A percentile compares a stretch with the other conserved stretches of the same genome.
Conservation (phyloP, 2,329 filamentous ascomycete species). For the Parastagonospora nodorum region DNA sequence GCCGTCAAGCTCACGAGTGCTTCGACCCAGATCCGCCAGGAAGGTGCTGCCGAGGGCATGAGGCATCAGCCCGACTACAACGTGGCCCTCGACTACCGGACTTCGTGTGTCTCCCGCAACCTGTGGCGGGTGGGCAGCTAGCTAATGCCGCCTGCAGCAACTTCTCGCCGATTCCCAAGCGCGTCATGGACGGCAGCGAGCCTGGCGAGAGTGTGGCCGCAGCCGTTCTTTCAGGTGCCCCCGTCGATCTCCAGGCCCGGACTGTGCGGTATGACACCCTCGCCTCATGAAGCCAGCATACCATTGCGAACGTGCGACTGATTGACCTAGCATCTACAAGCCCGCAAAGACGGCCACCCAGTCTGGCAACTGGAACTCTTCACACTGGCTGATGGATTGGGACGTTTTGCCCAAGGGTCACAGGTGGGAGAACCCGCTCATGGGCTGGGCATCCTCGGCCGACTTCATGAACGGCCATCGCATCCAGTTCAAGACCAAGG, state of each 20-base stretch:
- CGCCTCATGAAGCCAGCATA: not conserved
- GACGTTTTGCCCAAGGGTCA: conserved; percentile 90
- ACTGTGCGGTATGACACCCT: conserved; percentile 76
- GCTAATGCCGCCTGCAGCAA: conserved; percentile 60
- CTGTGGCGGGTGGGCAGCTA: conserved; percentile 1
- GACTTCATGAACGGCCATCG: conserved; percentile 95
- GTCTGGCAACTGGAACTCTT: conserved; percentile 82
- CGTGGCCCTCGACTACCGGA: conserved; percentile 82
- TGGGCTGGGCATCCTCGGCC: conserved; percentile 97
- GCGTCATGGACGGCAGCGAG: conserved; percentile 90
- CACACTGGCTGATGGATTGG: conserved; percentile 98
- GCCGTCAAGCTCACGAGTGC: conserved; percentile 41
- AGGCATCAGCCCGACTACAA: conserved; percentile 81
- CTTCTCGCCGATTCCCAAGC: conserved; percentile 89
- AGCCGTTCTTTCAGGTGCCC: conserved; percentile 87
- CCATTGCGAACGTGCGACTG: conserved; percentile 6
- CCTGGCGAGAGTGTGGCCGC: conserved; percentile 75
- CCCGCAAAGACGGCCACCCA: conserved; percentile 94
- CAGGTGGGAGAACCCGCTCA: conserved; percentile 97
- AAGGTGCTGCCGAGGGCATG: conserved; percentile 56
- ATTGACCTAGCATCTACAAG: conserved; percentile 76
- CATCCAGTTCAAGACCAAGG: conserved; percentile 88
- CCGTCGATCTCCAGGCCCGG: conserved; percentile 89
- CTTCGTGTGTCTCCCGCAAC: conserved; percentile 68
- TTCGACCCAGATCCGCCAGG: conserved; percentile 57